phyloP scores from a whole-genome alignment of 331 rosid genomes.

The Pyrus hybrid region DNA sequence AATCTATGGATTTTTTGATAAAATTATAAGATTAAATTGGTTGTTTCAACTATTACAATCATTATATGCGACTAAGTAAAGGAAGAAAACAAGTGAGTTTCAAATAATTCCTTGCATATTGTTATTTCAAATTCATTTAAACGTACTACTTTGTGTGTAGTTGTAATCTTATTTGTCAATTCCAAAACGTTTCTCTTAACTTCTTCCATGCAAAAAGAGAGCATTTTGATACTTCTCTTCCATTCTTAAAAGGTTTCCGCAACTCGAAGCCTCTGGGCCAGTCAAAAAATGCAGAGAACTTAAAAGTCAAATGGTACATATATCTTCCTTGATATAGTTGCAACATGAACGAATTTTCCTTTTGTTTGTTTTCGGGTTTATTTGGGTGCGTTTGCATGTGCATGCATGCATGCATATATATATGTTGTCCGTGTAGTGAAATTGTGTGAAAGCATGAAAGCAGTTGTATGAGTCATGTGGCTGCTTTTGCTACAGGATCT shows the following conservation, averaged over 20 bases:
- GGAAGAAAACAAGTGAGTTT: neutral
- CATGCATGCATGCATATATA: too few species aligned
- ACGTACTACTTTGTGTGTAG: neutral
- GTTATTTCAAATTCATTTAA: neutral
- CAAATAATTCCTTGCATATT: neutral
- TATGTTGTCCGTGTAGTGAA: neutral
- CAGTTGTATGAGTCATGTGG: neutral
- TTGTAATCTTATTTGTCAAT: neutral
- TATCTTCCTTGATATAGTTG: neutral
- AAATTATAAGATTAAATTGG: neutral
- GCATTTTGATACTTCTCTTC: neutral
- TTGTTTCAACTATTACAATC: neutral
- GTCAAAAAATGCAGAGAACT: neutral
- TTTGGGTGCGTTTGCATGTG: neutral
- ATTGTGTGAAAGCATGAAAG: neutral
- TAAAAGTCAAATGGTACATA: neutral
- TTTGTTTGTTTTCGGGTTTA: neutral
- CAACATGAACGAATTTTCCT: neutral
- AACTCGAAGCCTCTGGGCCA: neutral
- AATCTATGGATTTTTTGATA: neutral
- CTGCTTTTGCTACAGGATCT: neutral
- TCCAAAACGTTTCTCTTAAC: neutral
- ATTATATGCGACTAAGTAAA: neutral
- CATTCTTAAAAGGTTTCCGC: neutral
- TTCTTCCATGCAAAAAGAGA: neutral